phyloP scores from a whole-genome alignment of 2,329 filamentous ascomycete genomes.

The Fusarium setosum region DNA sequence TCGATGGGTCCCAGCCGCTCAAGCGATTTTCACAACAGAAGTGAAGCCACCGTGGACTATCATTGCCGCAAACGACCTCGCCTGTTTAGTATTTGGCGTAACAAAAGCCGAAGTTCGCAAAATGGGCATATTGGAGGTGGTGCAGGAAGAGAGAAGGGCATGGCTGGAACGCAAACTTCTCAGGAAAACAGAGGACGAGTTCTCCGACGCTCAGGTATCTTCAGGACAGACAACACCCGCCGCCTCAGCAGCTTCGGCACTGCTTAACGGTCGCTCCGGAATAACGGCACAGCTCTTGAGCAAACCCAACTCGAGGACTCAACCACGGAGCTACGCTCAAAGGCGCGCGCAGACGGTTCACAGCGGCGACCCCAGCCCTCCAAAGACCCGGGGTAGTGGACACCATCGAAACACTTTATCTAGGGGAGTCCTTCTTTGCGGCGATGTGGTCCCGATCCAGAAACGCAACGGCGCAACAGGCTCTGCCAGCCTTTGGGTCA shows the following conservation, averaged over 20 bases:
- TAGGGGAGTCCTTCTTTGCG: slow-evolving; percentile 90
- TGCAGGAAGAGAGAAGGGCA: slow-evolving; percentile 86
- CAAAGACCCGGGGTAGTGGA: slow-evolving; percentile 64
- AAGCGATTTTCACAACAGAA: slow-evolving; percentile 98
- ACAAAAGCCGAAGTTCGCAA: slow-evolving; percentile 95
- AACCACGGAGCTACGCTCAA: slow-evolving; percentile 62
- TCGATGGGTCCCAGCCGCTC: slow-evolving; percentile 89
- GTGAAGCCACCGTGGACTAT: slow-evolving; percentile 93
- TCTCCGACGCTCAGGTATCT: slow-evolving; percentile 45
- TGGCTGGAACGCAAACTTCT: slow-evolving; percentile 91
- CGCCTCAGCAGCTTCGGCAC: slow-evolving; percentile 56
- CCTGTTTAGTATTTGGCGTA: slow-evolving; percentile 98
- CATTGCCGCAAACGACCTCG: slow-evolving; percentile 93
- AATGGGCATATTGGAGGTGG: slow-evolving; percentile 94
- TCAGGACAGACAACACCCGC: slow-evolving; percentile 50
- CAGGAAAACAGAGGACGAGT: slow-evolving; percentile 56
- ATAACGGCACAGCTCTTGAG: slow-evolving; percentile 90
- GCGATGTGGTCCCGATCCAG: slow-evolving; percentile 97
- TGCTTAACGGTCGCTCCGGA: slow-evolving; percentile 78
- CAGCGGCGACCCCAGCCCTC: slow-evolving; percentile 64
- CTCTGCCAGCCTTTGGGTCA: slow-evolving; percentile 97
- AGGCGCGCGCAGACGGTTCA: slow-evolving; percentile 74
- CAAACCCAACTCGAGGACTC: slow-evolving; percentile 76
- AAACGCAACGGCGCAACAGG: slow-evolving; percentile 94
- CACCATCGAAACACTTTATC: slow-evolving; percentile 82